phyloP scores from a whole-genome alignment of 2,329 filamentous ascomycete species.

The Hortaea sp. region DNA sequence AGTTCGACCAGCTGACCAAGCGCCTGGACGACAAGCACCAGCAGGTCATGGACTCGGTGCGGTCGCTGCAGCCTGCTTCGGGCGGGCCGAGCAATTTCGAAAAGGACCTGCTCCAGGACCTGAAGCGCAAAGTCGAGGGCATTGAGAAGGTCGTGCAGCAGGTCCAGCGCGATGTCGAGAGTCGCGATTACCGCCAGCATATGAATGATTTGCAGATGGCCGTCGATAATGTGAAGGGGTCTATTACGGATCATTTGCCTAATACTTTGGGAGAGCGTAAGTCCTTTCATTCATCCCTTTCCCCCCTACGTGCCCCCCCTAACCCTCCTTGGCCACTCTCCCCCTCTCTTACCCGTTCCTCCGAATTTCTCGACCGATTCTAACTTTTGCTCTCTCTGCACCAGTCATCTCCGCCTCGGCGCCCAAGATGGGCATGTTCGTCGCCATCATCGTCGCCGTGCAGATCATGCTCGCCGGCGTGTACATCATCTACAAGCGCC shows the following conservation, averaged over 20 bases:
- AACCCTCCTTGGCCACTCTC: too few species aligned
- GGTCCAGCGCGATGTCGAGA: constrained; percentile 45
- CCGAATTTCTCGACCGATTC: constrained; percentile 4
- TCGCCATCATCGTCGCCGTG: constrained; percentile 63
- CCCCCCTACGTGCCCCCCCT: not conserved
- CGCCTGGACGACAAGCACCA: constrained; percentile 48
- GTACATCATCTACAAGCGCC: constrained; percentile 72
- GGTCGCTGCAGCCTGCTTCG: constrained; percentile 7
- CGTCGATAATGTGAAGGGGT: constrained; percentile 37
- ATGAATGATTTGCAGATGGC: constrained; percentile 45
- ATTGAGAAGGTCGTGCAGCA: constrained; percentile 42
- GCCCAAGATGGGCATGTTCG: constrained; percentile 50
- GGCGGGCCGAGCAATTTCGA: not conserved
- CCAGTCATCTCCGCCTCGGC: constrained; percentile 43
- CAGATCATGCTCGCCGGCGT: constrained; percentile 60
- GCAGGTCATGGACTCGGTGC: constrained; percentile 31
- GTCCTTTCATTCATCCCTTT: constrained; percentile 14
- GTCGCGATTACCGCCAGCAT: constrained; percentile 47
- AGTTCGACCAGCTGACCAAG: constrained; percentile 42
- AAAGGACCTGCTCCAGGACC: constrained; percentile 3
- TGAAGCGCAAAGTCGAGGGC: constrained; percentile 20
- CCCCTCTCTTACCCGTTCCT: too few species aligned
- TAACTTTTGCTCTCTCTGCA: constrained; percentile 5
- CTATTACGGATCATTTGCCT: constrained; percentile 42
- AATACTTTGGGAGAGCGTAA: constrained; percentile 40